Evolutionary conservation across 257 asterid genomes (phyloP).

Genomic region (Solanum lycopersicoides): DNA sequence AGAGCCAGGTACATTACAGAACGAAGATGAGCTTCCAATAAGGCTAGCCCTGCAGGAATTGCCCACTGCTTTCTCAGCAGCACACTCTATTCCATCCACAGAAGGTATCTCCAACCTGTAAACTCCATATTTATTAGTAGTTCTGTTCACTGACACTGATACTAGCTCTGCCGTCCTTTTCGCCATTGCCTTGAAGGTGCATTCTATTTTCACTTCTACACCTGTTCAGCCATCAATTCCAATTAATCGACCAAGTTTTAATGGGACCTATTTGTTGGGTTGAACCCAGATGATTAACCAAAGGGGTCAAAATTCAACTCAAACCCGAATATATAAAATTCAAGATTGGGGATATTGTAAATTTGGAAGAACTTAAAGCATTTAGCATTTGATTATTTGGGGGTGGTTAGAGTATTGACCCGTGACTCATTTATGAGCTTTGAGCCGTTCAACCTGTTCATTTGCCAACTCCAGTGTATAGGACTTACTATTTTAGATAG

Average conservation of each 20-base stretch:
- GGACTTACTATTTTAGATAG: background rate
- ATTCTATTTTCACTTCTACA: conserved; percentile 73
- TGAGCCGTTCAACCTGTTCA: background rate
- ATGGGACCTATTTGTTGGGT: background rate
- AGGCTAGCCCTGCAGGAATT: conserved; percentile 55
- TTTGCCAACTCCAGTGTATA: background rate
- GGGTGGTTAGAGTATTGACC: no score
- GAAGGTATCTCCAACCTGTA: conserved; percentile 72
- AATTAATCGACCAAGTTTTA: background rate
- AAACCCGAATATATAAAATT: background rate
- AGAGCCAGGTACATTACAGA: conserved; percentile 46
- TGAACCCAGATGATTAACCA: background rate
- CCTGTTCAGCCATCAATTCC: conserved; percentile 24
- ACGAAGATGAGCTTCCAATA: conserved; percentile 20
- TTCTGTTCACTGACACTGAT: conserved; percentile 71
- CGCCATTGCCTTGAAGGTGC: conserved; percentile 76
- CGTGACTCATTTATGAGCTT: background rate
- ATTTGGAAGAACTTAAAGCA: background rate
- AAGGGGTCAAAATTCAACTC: background rate
- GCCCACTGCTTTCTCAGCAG: conserved; percentile 64
- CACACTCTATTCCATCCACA: conserved; percentile 84
- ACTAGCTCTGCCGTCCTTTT: conserved; percentile 65
- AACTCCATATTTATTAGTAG: conserved; percentile 66
- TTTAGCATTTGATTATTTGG: background rate
- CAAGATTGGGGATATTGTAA: background rate